phyloP scores from a whole-genome alignment of 2,329 filamentous ascomycete genomes.

The Grosmannia clavigera region DNA sequence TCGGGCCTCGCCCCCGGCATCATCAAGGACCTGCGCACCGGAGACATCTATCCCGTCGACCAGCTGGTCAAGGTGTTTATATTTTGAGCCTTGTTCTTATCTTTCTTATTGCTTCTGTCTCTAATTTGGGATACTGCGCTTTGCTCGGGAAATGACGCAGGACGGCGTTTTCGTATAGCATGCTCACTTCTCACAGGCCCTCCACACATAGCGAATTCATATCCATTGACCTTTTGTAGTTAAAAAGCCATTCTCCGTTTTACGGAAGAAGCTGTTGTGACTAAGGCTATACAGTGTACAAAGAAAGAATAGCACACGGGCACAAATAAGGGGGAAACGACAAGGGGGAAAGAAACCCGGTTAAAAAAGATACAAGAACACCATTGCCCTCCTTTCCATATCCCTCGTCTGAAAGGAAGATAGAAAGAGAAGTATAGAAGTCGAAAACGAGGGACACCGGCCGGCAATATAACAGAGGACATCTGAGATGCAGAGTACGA shows the following conservation, averaged over 20 bases:
- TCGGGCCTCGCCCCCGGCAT: constrained; percentile 52
- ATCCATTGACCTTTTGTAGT: background rate
- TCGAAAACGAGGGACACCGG: background rate
- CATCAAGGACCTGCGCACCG: constrained; percentile 69
- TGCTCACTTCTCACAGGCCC: too few species aligned
- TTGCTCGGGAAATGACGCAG: too few species aligned
- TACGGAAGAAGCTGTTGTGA: background rate
- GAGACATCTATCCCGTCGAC: constrained; percentile 48
- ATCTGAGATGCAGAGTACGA: background rate
- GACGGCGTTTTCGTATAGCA: too few species aligned
- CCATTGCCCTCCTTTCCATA: background rate
- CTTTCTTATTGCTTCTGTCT: background rate
- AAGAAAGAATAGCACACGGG: background rate
- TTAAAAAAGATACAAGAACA: background rate
- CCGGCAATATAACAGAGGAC: too few species aligned
- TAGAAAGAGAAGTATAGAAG: background rate
- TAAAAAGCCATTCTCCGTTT: background rate
- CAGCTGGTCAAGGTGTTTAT: constrained; percentile 84
- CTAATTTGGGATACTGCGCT: background rate
- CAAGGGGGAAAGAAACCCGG: too few species aligned
- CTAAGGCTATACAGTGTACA: background rate
- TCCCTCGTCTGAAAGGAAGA: background rate
- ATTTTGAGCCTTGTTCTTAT: constrained; percentile 34
- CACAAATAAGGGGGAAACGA: background rate
- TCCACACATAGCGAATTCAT: background rate